Percentiles rank a stretch among this genome's conserved stretches.
phyloP scores from a whole-genome alignment of 345 rosid genomes.

The Populus nigra region DNA sequence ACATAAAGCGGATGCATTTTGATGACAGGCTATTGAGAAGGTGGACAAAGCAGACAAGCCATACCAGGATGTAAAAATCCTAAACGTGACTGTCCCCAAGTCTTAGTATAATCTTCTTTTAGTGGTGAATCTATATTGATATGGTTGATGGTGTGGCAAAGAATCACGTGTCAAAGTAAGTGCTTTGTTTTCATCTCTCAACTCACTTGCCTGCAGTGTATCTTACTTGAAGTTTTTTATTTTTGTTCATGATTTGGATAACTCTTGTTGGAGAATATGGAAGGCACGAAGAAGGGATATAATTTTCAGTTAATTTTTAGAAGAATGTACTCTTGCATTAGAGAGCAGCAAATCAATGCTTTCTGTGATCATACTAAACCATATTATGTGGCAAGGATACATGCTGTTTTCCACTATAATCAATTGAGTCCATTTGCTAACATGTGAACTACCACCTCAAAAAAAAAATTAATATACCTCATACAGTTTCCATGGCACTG shows the following conservation, averaged over 20 bases:
- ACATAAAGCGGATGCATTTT: not conserved
- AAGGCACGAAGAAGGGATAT: not conserved
- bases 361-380: not conserved
- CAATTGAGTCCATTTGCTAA: not conserved
- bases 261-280: not conserved
- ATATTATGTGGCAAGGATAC: not conserved
- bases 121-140: not conserved
- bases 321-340: not conserved
- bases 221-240: not conserved
- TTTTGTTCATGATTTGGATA: not conserved
- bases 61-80: conserved; percentile 81
- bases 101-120: conserved; percentile 28
- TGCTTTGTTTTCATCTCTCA: not conserved
- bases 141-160: not conserved
- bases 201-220: not conserved
- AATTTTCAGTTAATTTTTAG: not conserved
- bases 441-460: not conserved
- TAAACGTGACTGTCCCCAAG: conserved; percentile 84
- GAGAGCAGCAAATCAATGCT: not conserved
- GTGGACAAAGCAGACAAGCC: conserved; percentile 84
- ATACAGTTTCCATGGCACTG: not conserved
- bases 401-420: not conserved
- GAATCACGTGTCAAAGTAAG: conserved; percentile 3
- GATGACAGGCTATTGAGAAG: conserved; percentile 80
- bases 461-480: too few species aligned